These are phyloP conservation scores for Tricholoma furcatifolium DNA, from an alignment of 768 basidiomycete species.

Conservation along the genomic window DNA sequence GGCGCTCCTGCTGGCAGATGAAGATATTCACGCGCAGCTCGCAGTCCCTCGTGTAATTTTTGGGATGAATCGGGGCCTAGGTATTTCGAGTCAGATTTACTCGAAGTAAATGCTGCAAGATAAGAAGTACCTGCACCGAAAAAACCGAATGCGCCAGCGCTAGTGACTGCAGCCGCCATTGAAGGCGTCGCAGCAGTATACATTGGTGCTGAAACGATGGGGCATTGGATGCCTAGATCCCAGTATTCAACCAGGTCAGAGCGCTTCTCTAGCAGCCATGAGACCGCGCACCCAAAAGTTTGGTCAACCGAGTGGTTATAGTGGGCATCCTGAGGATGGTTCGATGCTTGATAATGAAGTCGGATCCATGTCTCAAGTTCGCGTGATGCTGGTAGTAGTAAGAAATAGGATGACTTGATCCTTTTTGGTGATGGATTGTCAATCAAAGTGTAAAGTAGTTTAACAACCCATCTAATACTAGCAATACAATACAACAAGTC, in stretches of 20 bases:
- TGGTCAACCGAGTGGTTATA: constrained; percentile 2
- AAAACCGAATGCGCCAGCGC: constrained; percentile 59
- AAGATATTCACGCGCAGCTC: constrained; percentile 22
- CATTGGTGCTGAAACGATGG: constrained; percentile 62
- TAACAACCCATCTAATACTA: no score
- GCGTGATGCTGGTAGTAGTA: no score
- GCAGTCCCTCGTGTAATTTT: constrained; percentile 39
- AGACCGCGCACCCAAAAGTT: constrained; percentile 1
- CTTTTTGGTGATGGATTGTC: no score
- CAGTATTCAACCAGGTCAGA: neutral
- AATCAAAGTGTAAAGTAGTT: no score
- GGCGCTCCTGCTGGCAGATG: constrained; percentile 24
- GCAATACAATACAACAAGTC: no score
- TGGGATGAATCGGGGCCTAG: constrained; percentile 37
- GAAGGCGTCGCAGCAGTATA: constrained; percentile 35
- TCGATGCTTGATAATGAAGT: no score
- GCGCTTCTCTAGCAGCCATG: neutral
- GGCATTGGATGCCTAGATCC: constrained; percentile 40
- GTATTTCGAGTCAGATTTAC: neutral
- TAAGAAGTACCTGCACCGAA: constrained; percentile 42
- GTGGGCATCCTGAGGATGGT: neutral
- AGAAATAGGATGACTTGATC: no score
- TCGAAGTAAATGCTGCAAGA: neutral
- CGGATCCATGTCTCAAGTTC: no score
- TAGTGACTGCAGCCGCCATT: constrained; percentile 44